Evolutionary conservation across 768 basidiomycete genomes (phyloP).

Genomic region (Russula olivacea): DNA sequence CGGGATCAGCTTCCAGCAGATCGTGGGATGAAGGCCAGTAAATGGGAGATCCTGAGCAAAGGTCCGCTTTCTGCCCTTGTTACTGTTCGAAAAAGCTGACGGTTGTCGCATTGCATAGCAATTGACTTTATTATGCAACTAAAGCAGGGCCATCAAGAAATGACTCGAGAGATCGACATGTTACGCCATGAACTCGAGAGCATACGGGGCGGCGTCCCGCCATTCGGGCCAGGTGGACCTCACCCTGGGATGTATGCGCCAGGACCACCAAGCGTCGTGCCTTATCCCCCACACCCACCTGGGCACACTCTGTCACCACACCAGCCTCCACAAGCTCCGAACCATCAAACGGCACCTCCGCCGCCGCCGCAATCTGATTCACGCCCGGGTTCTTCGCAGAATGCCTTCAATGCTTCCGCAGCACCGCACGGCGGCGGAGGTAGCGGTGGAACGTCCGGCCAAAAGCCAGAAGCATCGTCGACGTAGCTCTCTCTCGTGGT

Average conservation of each 20-base stretch:
- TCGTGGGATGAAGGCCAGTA: conserved; percentile 92
- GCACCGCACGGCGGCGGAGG: conserved; percentile 33
- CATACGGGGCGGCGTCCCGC: conserved; percentile 49
- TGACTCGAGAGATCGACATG: conserved; percentile 73
- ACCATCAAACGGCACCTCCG: conserved; percentile 30
- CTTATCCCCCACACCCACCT: conserved; percentile 38
- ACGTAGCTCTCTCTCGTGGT: conserved; percentile 17
- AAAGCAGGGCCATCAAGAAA: conserved; percentile 70
- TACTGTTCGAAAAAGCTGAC: not conserved
- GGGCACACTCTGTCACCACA: conserved; percentile 44
- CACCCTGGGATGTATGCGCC: conserved; percentile 30
- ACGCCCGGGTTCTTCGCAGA: conserved; percentile 54
- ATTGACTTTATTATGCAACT: conserved; percentile 82
- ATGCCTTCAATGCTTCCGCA: conserved; percentile 42
- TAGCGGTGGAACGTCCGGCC: conserved; percentile 17
- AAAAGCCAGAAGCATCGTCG: conserved; percentile 28
- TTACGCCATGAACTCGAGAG: conserved; percentile 68
- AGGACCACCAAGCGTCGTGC: conserved; percentile 36
- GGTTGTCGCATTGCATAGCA: conserved; percentile 40
- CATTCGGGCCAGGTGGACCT: conserved; percentile 46
- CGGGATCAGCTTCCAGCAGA: conserved; percentile 89
- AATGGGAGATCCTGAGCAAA: conserved; percentile 99
- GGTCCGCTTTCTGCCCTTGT: conserved; percentile 42
- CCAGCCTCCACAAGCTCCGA: conserved; percentile 32
- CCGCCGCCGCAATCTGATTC: conserved; percentile 30